These are phyloP conservation scores for Ambrosiella beaveri DNA, from an alignment of 2,329 filamentous ascomycete species.

Conservation along the genomic window DNA sequence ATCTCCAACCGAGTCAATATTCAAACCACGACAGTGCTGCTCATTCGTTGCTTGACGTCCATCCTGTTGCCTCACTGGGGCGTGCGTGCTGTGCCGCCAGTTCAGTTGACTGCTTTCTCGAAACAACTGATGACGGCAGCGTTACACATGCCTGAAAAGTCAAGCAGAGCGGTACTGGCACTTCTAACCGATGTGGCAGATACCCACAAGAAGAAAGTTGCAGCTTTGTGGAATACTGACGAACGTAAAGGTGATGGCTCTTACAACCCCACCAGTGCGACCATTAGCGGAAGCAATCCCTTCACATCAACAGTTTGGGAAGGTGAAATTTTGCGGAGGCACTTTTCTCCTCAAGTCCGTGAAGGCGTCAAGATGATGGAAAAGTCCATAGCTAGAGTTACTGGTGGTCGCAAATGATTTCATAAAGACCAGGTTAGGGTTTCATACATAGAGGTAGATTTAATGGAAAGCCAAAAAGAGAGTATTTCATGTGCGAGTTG, in stretches of 20 bases:
- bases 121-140: conserved; percentile 76
- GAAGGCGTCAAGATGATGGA: conserved; percentile 56
- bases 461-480: no score
- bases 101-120: conserved; percentile 76
- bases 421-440: neutral
- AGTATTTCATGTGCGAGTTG: no score
- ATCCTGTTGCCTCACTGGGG: conserved; percentile 62
- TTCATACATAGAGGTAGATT: neutral
- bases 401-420: conserved; percentile 3
- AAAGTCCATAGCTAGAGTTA: conserved; percentile 35
- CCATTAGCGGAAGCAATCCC: conserved; percentile 74
- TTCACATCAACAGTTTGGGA: conserved; percentile 89
- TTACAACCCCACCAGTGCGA: conserved; percentile 55
- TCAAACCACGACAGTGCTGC: conserved; percentile 81
- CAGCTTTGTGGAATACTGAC: conserved; percentile 83
- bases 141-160: conserved; percentile 83
- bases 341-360: conserved; percentile 75
- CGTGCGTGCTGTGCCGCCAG: conserved; percentile 57
- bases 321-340: conserved; percentile 65
- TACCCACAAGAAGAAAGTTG: conserved; percentile 66
- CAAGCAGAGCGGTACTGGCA: conserved; percentile 59
- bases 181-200: conserved; percentile 64
- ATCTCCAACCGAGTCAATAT: conserved; percentile 61
- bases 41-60: conserved; percentile 70
- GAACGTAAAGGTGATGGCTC: conserved; percentile 82